Base-by-base conservation (phyloP, 495 filamentous ascomycete genomes). In the Trichocladium antarcticum region DNA sequence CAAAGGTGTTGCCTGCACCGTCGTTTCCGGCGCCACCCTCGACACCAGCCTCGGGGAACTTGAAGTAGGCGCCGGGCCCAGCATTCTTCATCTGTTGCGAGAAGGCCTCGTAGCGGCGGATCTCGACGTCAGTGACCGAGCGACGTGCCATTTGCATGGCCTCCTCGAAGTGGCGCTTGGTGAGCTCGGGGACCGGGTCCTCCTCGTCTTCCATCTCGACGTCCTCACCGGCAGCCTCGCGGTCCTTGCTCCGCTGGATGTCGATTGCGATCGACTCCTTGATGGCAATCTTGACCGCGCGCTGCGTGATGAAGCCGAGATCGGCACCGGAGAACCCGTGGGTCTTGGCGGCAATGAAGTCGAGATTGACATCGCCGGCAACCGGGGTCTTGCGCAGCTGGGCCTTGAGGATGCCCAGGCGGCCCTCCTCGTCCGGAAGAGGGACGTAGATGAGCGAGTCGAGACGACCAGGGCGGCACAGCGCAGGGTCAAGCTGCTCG, bases 251-350 rank as follows among this genome's bases (percentile, higher is more conserved):
- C 53, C 84, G 82, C 73, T 95, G 85, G 53, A 98, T 95, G 46
- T 96, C 89, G 42, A 75, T 62, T 10, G 79, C 69, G 66, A 98
- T 98, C n/a, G 89, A 78, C 69, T 98, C 82, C 78, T 96, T 98
- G 74, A 98, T 98, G 53, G 92, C 92, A 57, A 98, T 81, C 79
- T 98, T 98, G 76, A 95, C 90, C 51, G 92, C 92, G 63, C 92
- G 88, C 73, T 98, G 92, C 19, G 92, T 95, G 64, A 98, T 85
- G 75, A 96, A 98, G 57, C 90, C 93, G 66, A 98, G 80, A 85
- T 98, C 92, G 64, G 92, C 92, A 87, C 92, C 92, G 50, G 92
- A 97, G 80, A 96, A 98, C 40, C 92, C 92, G 74, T 96, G 90
- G 24, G 92, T 97, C 76, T 89, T 89, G 73, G 86, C 87, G 27